Evolutionary conservation across 192 early-diverging fungal genomes (phyloP).

Genomic region (Glomus cerebriforme): DNA sequence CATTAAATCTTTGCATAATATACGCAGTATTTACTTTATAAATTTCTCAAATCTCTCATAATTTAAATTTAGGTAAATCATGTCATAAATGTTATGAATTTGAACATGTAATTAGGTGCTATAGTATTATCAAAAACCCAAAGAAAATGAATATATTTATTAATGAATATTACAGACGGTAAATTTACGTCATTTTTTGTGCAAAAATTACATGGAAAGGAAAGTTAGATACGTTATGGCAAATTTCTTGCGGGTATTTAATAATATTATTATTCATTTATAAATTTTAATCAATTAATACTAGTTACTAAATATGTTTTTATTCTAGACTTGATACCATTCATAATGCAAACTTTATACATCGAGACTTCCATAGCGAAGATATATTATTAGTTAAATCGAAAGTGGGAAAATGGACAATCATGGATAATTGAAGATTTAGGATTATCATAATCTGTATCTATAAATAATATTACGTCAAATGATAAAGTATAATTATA

Average conservation of each 20-base stretch:
- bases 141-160: neutral
- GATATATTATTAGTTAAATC: neutral
- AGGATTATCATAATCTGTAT: neutral
- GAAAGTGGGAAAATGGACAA: neutral
- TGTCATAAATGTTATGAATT: neutral
- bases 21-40: too few species aligned
- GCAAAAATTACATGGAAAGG: too few species aligned
- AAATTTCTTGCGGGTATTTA: neutral
- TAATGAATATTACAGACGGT: constrained; percentile 18
- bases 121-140: neutral
- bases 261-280: too few species aligned
- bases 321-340: neutral
- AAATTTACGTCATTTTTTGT: constrained; percentile 5
- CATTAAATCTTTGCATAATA: too few species aligned
- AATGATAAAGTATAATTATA: neutral
- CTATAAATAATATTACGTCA: neutral
- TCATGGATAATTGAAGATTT: neutral
- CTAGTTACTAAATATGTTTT: too few species aligned
- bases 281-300: neutral
- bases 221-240: neutral
- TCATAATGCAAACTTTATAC: too few species aligned
- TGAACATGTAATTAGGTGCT: neutral
- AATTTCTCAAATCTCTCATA: too few species aligned
- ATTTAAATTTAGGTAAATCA: neutral
- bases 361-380: neutral